These are phyloP conservation scores for Phytopythium helicoides DNA, from an alignment of 352 stramenopile species.

Conservation along the genomic window DNA sequence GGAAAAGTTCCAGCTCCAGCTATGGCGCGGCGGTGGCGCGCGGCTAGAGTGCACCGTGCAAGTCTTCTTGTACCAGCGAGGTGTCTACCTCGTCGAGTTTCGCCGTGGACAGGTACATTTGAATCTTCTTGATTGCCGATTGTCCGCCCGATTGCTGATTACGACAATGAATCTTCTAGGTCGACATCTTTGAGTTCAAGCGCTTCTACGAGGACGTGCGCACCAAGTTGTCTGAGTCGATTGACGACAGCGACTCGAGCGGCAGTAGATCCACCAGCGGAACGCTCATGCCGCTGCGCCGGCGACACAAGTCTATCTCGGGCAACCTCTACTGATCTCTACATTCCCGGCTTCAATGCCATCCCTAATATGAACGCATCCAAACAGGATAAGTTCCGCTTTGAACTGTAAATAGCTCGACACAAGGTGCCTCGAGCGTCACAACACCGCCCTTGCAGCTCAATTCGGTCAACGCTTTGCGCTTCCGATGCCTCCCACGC, in stretches of 20 bases:
- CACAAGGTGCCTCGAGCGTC: too few species aligned
- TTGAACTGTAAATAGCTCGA: too few species aligned
- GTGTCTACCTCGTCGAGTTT: conserved; percentile 82
- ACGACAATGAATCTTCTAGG: conserved; percentile 17
- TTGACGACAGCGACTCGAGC: conserved; percentile 16
- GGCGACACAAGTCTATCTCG: conserved; percentile 70
- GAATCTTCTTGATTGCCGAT: too few species aligned
- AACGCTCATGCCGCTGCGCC: conserved; percentile 27
- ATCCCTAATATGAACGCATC: too few species aligned
- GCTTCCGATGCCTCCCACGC: conserved; percentile 36
- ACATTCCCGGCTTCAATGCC: too few species aligned
- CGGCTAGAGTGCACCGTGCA: conserved; percentile 68
- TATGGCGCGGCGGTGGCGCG: conserved; percentile 48
- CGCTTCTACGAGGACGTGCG: conserved; percentile 84
- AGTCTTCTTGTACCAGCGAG: conserved; percentile 77
- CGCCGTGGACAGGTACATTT: conserved; percentile 64
- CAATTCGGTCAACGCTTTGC: not conserved
- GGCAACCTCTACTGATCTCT: conserved; percentile 6
- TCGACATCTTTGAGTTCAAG: conserved; percentile 89
- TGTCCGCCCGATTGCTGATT: not conserved
- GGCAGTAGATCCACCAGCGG: conserved; percentile 6
- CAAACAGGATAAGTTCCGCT: too few species aligned
- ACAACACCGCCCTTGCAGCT: too few species aligned
- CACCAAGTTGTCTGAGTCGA: conserved; percentile 50
- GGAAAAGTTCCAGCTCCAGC: conserved; percentile 71